Base-by-base conservation (phyloP, 2,329 filamentous ascomycete species). In the Colletotrichum sp. region DNA sequence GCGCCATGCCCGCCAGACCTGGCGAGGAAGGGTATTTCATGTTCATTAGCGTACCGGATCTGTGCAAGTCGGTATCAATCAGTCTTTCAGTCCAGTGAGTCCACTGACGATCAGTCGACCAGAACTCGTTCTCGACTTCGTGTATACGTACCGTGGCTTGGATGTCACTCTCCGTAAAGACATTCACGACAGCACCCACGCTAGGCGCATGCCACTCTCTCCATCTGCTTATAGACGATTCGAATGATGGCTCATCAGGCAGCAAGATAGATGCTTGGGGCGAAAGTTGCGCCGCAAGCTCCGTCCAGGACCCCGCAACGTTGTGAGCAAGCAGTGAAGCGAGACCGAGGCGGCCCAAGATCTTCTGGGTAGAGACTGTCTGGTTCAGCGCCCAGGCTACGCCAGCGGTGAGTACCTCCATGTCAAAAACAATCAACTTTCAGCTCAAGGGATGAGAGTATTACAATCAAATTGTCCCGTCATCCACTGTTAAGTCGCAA, bases 1-100 rank as follows among this genome's bases (percentile, higher is more conserved):
- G 72, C 75, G n/a, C 77, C 78, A 16, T 78, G 74, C 60, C 78
- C 77, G 9, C 78, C 77, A 10, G 72, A 77, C 28, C 77, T 74
- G 2, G 75, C 64, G 10, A 77, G 39, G 16, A 77, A 69, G 12
- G 73, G 69, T 16, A 69, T 5, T 2, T 21, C 68, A 21, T 71
- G 68, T 18, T 61, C 34, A 28, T 71, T 68, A 7, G 72, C 73
- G n/a, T 65, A 71, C 7, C 63, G 70, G 2, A 72, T 59, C 72
- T 71, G 18, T 18, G 18, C 26, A 18, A n/a, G 57, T n/a, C 2
- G 24, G 24, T 6, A 21, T 21, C 10, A 21, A 21, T 52, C 10
- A 52, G n/a, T 52, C 6, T 21, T 24, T 4, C 43, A 13, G 10
- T 52, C 10, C 43, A 21, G 3, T 21, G 2, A 70, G 10, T 48